Percentiles rank a stretch among this genome's conserved stretches.
Evolutionary conservation across 2,329 filamentous ascomycete genomes (phyloP).

Genomic region (Blastomyces silverae): DNA sequence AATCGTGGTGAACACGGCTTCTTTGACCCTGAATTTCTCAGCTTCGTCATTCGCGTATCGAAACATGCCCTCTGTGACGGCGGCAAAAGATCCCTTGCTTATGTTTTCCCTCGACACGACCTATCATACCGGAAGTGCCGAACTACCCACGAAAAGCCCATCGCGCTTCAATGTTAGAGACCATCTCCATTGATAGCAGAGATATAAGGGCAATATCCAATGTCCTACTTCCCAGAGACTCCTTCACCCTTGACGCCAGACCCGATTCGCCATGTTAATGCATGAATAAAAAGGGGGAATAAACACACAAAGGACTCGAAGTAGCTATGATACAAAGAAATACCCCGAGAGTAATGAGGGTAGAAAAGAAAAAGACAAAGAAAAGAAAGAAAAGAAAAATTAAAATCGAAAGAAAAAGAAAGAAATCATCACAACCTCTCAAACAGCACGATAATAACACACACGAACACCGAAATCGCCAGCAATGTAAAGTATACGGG

Average conservation of each 20-base stretch:
- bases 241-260: not conserved
- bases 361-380: not conserved
- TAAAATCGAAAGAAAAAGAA: not conserved
- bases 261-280: not conserved
- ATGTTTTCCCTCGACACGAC: not conserved
- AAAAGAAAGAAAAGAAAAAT: no score
- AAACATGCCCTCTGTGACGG: not conserved
- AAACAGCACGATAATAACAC: not conserved
- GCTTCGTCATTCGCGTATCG: no score
- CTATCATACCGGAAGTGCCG: not conserved
- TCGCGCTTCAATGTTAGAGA: not conserved
- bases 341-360: not conserved
- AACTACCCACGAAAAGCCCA: not conserved
- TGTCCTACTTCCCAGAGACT: not conserved
- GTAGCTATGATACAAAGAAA: not conserved
- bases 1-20: not conserved
- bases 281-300: not conserved
- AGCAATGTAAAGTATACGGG: slow-evolving; percentile 9
- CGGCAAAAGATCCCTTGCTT: not conserved
- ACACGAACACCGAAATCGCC: not conserved
- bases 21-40: not conserved
- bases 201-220: not conserved
- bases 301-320: not conserved
- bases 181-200: not conserved
- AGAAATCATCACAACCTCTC: not conserved